Conservation (phyloP, 257 asterid species). For the Echites panduratus region DNA sequence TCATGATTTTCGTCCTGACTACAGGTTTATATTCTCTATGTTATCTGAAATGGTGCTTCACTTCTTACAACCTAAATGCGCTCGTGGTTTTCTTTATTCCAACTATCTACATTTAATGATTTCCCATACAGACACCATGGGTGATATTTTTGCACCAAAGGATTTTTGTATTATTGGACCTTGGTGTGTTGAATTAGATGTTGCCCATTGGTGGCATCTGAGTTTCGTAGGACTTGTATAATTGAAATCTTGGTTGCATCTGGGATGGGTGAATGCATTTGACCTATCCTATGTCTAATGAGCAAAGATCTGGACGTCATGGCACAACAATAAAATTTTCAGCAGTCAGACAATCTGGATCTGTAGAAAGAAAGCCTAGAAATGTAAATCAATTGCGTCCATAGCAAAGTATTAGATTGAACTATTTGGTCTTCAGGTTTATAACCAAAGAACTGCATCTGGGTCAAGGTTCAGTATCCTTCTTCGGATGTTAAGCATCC, state of each 20-base stretch:
- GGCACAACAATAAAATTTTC: neutral
- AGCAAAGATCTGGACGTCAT: neutral
- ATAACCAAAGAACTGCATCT: neutral
- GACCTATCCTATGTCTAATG: neutral
- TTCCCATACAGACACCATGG: neutral
- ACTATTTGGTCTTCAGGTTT: neutral
- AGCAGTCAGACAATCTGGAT: neutral
- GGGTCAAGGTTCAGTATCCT: neutral
- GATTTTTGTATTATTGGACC: neutral
- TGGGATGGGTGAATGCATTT: neutral
- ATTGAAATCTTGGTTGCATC: neutral
- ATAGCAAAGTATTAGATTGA: neutral
- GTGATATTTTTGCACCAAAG: neutral
- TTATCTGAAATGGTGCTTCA: neutral
- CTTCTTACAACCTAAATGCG: neutral
- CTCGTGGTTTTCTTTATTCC: neutral
- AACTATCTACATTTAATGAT: neutral
- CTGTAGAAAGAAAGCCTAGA: neutral
- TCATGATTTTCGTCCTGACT: conserved; percentile 86
- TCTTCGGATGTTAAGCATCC: neutral
- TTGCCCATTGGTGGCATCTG: neutral
- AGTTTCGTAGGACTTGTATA: neutral
- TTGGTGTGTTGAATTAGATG: neutral
- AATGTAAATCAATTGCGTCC: neutral
- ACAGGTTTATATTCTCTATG: conserved; percentile 40